A percentile compares a stretch with the other conserved stretches of the same genome.
phyloP scores from a whole-genome alignment of 352 stramenopile genomes.

The Pythium monospermum region DNA sequence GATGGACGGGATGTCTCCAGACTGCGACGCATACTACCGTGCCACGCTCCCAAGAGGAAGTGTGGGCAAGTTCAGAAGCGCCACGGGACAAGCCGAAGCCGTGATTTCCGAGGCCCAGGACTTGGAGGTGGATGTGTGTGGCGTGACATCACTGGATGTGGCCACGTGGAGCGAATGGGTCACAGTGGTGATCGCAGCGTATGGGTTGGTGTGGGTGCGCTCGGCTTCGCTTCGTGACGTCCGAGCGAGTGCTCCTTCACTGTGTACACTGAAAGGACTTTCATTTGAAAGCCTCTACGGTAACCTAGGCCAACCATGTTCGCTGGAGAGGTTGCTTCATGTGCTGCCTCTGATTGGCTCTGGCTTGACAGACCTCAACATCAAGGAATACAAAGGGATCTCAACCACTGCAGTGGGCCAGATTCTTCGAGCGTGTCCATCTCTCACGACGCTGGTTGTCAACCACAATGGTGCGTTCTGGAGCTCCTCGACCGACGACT shows the following conservation, averaged over 20 bases:
- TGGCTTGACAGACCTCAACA: neutral
- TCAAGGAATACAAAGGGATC: neutral
- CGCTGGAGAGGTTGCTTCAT: neutral
- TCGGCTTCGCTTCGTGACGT: neutral
- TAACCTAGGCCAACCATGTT: neutral
- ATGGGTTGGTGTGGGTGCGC: slow-evolving; percentile 3
- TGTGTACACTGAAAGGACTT: neutral
- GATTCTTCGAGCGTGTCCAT: slow-evolving; percentile 1
- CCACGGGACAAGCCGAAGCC: neutral
- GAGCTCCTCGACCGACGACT: neutral
- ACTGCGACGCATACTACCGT: neutral
- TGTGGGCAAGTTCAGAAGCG: neutral
- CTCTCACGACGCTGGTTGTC: neutral
- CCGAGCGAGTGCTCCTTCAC: neutral
- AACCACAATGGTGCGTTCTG: slow-evolving; percentile 4
- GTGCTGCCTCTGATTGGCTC: neutral
- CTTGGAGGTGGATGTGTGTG: neutral
- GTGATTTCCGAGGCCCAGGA: neutral
- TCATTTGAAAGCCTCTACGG: neutral
- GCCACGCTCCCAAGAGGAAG: neutral
- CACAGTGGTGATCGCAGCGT: neutral
- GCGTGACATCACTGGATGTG: neutral
- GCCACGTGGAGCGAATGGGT: slow-evolving; percentile 4
- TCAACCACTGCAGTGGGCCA: neutral
- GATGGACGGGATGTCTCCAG: neutral